These are phyloP conservation scores for Cordyceps javanica DNA, from an alignment of 2,329 filamentous ascomycete genomes.

Conservation along the genomic window DNA sequence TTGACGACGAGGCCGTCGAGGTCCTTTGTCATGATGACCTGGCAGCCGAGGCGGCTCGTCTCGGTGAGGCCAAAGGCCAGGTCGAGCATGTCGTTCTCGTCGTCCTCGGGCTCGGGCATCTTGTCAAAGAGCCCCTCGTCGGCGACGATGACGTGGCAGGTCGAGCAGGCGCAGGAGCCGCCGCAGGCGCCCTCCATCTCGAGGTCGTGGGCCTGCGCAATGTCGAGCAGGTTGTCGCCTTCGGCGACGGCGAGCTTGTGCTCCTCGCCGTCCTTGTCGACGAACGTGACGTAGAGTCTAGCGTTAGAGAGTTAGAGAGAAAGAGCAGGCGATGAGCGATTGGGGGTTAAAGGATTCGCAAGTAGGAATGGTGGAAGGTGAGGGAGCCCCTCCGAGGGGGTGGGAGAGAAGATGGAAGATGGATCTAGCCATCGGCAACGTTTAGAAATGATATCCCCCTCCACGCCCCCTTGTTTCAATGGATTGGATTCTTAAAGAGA, in stretches of 20 bases:
- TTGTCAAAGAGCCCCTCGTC: slow-evolving; percentile 69
- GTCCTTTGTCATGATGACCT: slow-evolving; percentile 86
- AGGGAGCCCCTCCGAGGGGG: too few relatives aligned
- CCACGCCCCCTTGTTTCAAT: too few relatives aligned
- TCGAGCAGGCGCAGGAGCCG: slow-evolving; percentile 87
- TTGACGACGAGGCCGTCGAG: slow-evolving; percentile 80
- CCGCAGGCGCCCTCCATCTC: slow-evolving; percentile 99
- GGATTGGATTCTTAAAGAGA: too few relatives aligned
- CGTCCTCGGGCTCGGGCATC: slow-evolving; percentile 71
- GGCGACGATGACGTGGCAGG: slow-evolving; percentile 82
- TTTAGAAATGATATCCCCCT: too few relatives aligned
- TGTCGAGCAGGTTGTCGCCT: slow-evolving; percentile 90
- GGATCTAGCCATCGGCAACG: too few relatives aligned
- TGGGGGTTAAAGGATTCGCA: too few relatives aligned
- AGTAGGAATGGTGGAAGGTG: too few relatives aligned
- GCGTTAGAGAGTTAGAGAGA: too few relatives aligned
- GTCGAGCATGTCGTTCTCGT: slow-evolving; percentile 88
- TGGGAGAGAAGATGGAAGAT: too few relatives aligned
- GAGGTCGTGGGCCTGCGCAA: slow-evolving; percentile 88
- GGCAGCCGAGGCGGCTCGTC: slow-evolving; percentile 77
- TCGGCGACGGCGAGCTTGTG: slow-evolving; percentile 73
- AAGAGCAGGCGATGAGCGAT: too few relatives aligned
- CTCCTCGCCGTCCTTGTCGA: slow-evolving; percentile 79
- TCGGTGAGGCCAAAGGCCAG: slow-evolving; percentile 85
- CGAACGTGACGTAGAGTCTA: slow-evolving; percentile 83